Percentiles rank a stretch among this genome's conserved stretches.
Conservation (phyloP, 2,329 filamentous ascomycete genomes). For the Verticillium zaregamsianum region DNA sequence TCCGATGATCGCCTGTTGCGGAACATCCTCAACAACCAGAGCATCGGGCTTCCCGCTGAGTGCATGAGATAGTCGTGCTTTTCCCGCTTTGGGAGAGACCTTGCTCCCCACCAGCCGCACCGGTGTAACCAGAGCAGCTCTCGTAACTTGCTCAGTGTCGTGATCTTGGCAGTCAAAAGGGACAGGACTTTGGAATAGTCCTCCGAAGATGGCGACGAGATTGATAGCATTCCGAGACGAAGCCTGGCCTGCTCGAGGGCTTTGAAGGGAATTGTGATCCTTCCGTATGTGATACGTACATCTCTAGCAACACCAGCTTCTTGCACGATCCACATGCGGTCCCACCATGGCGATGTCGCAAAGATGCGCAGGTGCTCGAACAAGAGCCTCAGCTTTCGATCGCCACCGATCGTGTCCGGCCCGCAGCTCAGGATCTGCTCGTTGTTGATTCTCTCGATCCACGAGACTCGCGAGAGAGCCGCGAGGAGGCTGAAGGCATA, state of each 20-base stretch:
- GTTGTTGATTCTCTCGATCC: neutral
- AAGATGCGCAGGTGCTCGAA: slow-evolving; percentile 3
- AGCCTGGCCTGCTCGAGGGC: neutral
- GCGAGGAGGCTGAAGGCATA: slow-evolving; percentile 1
- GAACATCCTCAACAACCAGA: slow-evolving; percentile 10
- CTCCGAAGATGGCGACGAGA: neutral
- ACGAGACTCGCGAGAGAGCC: neutral
- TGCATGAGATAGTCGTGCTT: neutral
- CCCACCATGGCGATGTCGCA: slow-evolving; percentile 8
- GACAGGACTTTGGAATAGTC: slow-evolving; percentile 6
- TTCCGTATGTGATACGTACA: slow-evolving; percentile 6
- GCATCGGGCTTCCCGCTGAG: slow-evolving; percentile 1
- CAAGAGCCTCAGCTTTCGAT: neutral
- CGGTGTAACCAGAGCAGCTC: neutral
- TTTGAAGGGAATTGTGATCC: slow-evolving; percentile 2
- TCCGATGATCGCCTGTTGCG: slow-evolving; percentile 8
- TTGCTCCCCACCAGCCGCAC: neutral
- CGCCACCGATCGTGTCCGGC: neutral
- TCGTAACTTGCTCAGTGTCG: slow-evolving; percentile 4
- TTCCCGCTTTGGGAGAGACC: neutral
- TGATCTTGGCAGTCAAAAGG: slow-evolving; percentile 2
- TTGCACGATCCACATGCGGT: slow-evolving; percentile 14
- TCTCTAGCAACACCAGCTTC: slow-evolving; percentile 10
- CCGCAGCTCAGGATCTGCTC: neutral
- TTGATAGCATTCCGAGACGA: too few relatives aligned